phyloP scores from a whole-genome alignment of 2,329 filamentous ascomycete species.

The Dactylellina drechsleri region DNA sequence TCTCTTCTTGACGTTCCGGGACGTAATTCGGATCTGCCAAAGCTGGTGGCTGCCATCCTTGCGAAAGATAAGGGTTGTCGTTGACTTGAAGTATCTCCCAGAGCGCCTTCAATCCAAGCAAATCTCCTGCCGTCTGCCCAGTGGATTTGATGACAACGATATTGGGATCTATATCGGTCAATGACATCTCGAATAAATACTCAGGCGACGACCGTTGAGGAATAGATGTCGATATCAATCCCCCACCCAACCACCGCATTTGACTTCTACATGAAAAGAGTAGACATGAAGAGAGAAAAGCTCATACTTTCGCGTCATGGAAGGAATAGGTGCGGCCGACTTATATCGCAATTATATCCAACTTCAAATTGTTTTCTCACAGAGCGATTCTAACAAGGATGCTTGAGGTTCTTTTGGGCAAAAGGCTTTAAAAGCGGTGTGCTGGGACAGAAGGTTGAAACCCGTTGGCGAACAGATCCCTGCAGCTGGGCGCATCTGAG shows the following conservation, averaged over 20 bases:
- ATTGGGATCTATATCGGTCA: slow-evolving; percentile 28
- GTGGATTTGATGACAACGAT: slow-evolving; percentile 38
- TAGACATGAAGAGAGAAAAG: slow-evolving; percentile 31
- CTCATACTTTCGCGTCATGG: background rate
- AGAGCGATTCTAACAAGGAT: slow-evolving; percentile 34
- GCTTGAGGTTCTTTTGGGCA: slow-evolving; percentile 28
- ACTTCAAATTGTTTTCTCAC: slow-evolving; percentile 13
- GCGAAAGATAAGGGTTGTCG: slow-evolving; percentile 36
- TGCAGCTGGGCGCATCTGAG: slow-evolving; percentile 30
- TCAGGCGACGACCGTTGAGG: background rate
- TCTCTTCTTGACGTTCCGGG: slow-evolving; percentile 26
- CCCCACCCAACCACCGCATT: slow-evolving; percentile 49
- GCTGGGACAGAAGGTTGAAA: slow-evolving; percentile 54
- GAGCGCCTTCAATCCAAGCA: slow-evolving; percentile 31
- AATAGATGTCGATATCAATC: slow-evolving; percentile 26
- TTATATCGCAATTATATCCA: slow-evolving; percentile 46
- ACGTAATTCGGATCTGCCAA: slow-evolving; percentile 28
- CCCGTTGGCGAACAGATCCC: slow-evolving; percentile 49
- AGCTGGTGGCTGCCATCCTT: slow-evolving; percentile 40
- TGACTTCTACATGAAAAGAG: slow-evolving; percentile 7
- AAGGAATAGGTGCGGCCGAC: slow-evolving; percentile 37
- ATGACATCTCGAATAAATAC: slow-evolving; percentile 28
- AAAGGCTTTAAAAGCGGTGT: slow-evolving; percentile 13
- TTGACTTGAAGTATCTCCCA: slow-evolving; percentile 48
- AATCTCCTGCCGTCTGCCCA: slow-evolving; percentile 42